phyloP scores from a whole-genome alignment of 1,139 yeast genomes.

The Blastobotrys petasosporus region DNA sequence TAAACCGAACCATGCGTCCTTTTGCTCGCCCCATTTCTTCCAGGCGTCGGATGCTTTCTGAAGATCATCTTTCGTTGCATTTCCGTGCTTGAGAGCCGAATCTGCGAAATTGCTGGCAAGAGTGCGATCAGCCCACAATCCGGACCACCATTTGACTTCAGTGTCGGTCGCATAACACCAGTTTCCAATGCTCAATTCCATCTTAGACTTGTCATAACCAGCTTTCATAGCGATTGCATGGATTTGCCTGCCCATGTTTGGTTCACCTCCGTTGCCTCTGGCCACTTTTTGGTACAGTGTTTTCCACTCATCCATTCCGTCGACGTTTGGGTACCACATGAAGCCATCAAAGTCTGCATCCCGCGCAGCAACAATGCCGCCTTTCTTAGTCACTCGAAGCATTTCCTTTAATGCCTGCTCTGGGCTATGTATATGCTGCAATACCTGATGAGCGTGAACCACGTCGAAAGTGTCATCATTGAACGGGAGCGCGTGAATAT shows the following conservation, averaged over 20 bases:
- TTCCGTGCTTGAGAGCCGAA: slow-evolving; percentile 14
- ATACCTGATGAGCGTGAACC: slow-evolving; percentile 39
- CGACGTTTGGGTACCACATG: slow-evolving; percentile 21
- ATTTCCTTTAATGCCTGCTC: slow-evolving; percentile 27
- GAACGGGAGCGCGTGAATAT: slow-evolving; percentile 35
- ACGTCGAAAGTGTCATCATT: slow-evolving; percentile 38
- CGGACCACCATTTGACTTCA: slow-evolving; percentile 24
- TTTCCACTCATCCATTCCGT: slow-evolving; percentile 18
- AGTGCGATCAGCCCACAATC: slow-evolving; percentile 25
- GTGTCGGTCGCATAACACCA: slow-evolving; percentile 23
- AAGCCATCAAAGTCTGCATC: slow-evolving; percentile 33
- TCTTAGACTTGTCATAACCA: slow-evolving; percentile 16
- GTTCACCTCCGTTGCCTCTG: slow-evolving; percentile 23
- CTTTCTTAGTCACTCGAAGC: slow-evolving; percentile 26
- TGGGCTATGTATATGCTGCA: slow-evolving; percentile 38
- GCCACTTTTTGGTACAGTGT: slow-evolving; percentile 19
- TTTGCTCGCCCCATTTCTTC: slow-evolving; percentile 20
- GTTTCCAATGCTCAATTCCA: slow-evolving; percentile 16
- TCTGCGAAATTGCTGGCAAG: slow-evolving; percentile 21
- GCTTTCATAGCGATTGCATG: slow-evolving; percentile 21
- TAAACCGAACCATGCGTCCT: slow-evolving; percentile 20
- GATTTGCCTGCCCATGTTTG: slow-evolving; percentile 21
- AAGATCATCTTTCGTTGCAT: slow-evolving; percentile 19
- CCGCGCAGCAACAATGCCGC: slow-evolving; percentile 31
- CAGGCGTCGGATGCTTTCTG: slow-evolving; percentile 19